Base-by-base conservation (phyloP, 75 land plant genomes). In the Pinus taeda region DNA sequence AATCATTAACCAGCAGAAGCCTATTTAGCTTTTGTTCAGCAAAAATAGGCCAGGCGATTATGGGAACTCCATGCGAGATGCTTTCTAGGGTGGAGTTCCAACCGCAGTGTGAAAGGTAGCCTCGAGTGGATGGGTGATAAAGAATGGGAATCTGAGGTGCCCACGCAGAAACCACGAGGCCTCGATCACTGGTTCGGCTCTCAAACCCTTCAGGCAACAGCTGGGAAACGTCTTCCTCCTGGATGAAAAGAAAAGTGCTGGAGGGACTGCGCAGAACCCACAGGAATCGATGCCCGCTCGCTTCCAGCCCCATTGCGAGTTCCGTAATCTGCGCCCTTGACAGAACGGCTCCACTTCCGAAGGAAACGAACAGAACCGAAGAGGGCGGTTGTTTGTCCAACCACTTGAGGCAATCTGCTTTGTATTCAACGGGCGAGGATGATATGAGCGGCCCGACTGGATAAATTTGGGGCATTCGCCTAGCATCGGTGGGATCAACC, bases 391-490 rank as follows among this genome's bases (percentile, higher is more conserved):
- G 84, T 2, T 42, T 13, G 26, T 78, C 84, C 12, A 82, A 60
- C 84, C 84, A 82, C n/a, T 74, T 6, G 57, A 82, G 49, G n/a
- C 70, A 74, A 1, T 6, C 61, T 4, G 4, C 15, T 45, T 45
- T 9, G 0, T 6, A 45, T 45, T 45, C 49, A 6, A 18, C 39
- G 9, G 69, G 17, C 20, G 29, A 65, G 33, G n/a, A 61, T 13
- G 76, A 78, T 6, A 82, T 57, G 12, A 84, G 67, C 33, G 93
- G 93, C 3, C 93, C 93, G 49, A 88, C 56, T 0, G 88, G 80
- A 75, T 84, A 85, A 56, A 89, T 64, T 1, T 78, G 65, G 4
- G 82, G 82, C 36, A 66, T 18, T 58, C 8, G 49, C 6, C 4
- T 15, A 58, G 20, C 20, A 5, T n/a, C n/a, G 7, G 58, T 57